These are phyloP conservation scores for Ganoderma sp. DNA, from an alignment of 1,284 basidiomycete genomes.

Conservation along the genomic window DNA sequence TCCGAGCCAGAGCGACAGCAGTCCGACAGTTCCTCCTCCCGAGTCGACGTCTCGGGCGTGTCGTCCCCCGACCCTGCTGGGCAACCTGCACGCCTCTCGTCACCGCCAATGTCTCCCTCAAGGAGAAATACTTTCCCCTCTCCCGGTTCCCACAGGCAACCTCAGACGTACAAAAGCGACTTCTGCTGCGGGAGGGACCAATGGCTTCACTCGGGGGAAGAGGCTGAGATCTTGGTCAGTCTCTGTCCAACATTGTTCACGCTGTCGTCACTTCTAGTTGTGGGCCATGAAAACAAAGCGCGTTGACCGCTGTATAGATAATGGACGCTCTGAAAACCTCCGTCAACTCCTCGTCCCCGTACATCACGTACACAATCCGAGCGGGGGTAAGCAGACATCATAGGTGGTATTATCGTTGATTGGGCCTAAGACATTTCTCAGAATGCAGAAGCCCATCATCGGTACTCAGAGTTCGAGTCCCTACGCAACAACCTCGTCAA, in stretches of 20 bases:
- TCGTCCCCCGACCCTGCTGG: constrained; percentile 56
- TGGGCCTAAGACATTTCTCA: constrained; percentile 41
- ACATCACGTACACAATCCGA: constrained; percentile 94
- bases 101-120: constrained; percentile 43
- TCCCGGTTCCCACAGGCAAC: constrained; percentile 56
- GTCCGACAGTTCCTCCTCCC: constrained; percentile 70
- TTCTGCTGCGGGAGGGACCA: constrained; percentile 77
- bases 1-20: constrained; percentile 61
- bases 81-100: constrained; percentile 46
- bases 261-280: neutral
- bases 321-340: constrained; percentile 95
- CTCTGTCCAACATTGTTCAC: neutral
- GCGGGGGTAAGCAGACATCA: constrained; percentile 73
- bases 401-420: neutral
- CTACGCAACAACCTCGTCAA: constrained; percentile 84
- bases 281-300: neutral
- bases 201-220: constrained; percentile 80
- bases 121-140: constrained; percentile 60
- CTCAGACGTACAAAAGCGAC: constrained; percentile 67
- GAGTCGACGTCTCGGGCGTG: constrained; percentile 67
- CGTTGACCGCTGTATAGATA: constrained; percentile 59
- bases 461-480: constrained; percentile 98
- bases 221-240: constrained; percentile 77
- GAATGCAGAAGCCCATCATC: constrained; percentile 85
- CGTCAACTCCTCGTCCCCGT: constrained; percentile 83